phyloP scores from a whole-genome alignment of 2,329 filamentous ascomycete genomes.

The Knufia petricola region DNA sequence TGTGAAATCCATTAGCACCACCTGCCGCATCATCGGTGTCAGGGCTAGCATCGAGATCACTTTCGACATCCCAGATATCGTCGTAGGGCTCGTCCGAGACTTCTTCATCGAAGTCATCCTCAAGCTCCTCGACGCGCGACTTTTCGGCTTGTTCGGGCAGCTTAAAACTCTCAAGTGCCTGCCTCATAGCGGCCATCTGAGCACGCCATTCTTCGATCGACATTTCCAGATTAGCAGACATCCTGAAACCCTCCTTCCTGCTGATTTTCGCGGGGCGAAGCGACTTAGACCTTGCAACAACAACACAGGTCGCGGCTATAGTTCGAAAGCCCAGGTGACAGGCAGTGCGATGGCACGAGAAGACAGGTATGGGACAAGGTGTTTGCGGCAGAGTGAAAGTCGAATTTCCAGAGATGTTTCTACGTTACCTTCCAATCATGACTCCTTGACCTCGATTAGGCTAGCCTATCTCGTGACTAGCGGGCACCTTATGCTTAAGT shows the following conservation, averaged over 20 bases:
- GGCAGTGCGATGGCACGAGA: too few species aligned
- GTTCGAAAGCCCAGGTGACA: not conserved
- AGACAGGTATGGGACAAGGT: too few species aligned
- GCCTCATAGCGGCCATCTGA: slow-evolving; percentile 76
- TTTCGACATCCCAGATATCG: slow-evolving; percentile 86
- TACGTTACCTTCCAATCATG: not conserved
- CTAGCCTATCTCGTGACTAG: not conserved
- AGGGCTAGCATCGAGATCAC: slow-evolving; percentile 17
- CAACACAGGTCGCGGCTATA: not conserved
- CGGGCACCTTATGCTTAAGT: not conserved
- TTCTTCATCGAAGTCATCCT: slow-evolving; percentile 48
- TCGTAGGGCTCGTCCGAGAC: slow-evolving; percentile 56
- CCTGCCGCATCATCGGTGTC: slow-evolving; percentile 59
- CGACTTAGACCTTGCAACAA: not conserved
- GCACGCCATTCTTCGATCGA: slow-evolving; percentile 65
- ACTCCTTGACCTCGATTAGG: not conserved
- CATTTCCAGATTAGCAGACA: slow-evolving; percentile 17
- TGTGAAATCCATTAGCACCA: slow-evolving; percentile 36
- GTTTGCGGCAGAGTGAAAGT: not conserved
- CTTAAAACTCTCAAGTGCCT: slow-evolving; percentile 66
- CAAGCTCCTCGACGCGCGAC: slow-evolving; percentile 44
- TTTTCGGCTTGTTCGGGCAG: slow-evolving; percentile 40
- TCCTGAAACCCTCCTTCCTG: slow-evolving; percentile 3
- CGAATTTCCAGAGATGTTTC: not conserved
- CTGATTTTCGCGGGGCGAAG: too few species aligned